These are phyloP conservation scores for Yamadazyma siamensis DNA, from an alignment of 1,139 yeast species.

Conservation along the genomic window DNA sequence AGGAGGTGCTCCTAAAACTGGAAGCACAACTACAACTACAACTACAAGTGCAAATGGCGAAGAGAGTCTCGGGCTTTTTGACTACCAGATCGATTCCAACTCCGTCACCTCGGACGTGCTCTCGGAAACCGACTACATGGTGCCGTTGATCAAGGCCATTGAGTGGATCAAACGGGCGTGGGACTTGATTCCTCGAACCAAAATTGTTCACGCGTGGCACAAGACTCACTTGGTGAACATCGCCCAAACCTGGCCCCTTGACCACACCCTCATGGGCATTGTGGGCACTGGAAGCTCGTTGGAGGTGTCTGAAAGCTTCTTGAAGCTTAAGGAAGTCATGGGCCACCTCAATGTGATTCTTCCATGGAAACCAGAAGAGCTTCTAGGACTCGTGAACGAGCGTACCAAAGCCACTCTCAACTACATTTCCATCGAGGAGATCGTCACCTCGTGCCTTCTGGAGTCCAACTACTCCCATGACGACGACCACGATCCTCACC, in stretches of 20 bases:
- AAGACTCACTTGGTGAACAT: constrained; percentile 29
- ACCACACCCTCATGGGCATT: constrained; percentile 3
- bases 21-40: constrained; percentile 3
- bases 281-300: constrained; percentile 7
- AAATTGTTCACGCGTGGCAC: constrained; percentile 53
- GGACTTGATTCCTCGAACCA: constrained; percentile 45
- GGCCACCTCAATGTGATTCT: constrained; percentile 43
- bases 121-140: constrained; percentile 38
- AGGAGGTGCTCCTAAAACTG: too few relatives aligned
- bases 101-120: constrained; percentile 21
- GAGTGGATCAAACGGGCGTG: constrained; percentile 58
- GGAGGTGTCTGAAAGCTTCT: constrained; percentile 25
- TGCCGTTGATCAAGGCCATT: constrained; percentile 53
- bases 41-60: constrained; percentile 1
- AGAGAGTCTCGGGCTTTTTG: constrained; percentile 3
- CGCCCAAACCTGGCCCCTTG: constrained; percentile 22
- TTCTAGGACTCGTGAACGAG: constrained; percentile 57
- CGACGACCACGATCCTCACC: constrained; percentile 7
- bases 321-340: constrained; percentile 42
- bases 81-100: constrained; percentile 10
- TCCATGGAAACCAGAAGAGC: constrained; percentile 58
- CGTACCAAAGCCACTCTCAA: constrained; percentile 51
- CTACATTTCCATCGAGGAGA: constrained; percentile 61
- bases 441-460: constrained; percentile 59
- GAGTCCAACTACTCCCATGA: constrained; percentile 22